Percentiles rank a stretch among this genome's conserved stretches.
Evolutionary conservation across 345 rosid species (phyloP).

Genomic region (Erysimum cheiranthoides): DNA sequence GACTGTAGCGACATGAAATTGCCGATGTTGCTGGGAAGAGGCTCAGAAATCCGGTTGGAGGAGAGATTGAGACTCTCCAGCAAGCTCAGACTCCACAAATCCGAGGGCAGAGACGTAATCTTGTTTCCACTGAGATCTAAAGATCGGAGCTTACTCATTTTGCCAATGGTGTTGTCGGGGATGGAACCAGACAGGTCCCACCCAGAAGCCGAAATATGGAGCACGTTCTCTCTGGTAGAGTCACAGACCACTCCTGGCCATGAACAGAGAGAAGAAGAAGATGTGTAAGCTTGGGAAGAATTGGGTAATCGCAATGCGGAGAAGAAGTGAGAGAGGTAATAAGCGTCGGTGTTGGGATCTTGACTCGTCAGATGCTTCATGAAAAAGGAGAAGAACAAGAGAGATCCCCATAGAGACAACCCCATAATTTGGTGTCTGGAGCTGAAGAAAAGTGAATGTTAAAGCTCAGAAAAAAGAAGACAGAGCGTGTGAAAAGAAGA

Average conservation of each 20-base stretch:
- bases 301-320: constrained; percentile 51
- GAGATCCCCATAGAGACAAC: constrained; percentile 52
- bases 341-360: constrained; percentile 82
- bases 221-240: constrained; percentile 47
- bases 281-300: constrained; percentile 47
- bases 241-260: constrained; percentile 79
- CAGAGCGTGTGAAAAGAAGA: constrained; percentile 38
- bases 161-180: constrained; percentile 86
- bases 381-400: constrained; percentile 62
- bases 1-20: constrained; percentile 70
- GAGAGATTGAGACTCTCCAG: constrained; percentile 76
- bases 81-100: constrained; percentile 81
- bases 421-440: constrained; percentile 55
- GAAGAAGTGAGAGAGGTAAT: constrained; percentile 67
- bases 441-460: constrained; percentile 12
- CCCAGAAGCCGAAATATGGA: constrained; percentile 56
- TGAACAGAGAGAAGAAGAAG: constrained; percentile 61
- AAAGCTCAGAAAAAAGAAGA: constrained; percentile 34
- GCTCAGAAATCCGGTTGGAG: constrained; percentile 65
- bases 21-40: constrained; percentile 73
- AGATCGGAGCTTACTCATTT: constrained; percentile 65
- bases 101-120: constrained; percentile 79
- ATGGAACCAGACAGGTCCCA: constrained; percentile 73
- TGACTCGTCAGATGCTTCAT: constrained; percentile 59
- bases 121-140: constrained; percentile 86